Evolutionary conservation across 2,329 filamentous ascomycete species (phyloP).

Genomic region (Sclerotinia sclerotiorum): DNA sequence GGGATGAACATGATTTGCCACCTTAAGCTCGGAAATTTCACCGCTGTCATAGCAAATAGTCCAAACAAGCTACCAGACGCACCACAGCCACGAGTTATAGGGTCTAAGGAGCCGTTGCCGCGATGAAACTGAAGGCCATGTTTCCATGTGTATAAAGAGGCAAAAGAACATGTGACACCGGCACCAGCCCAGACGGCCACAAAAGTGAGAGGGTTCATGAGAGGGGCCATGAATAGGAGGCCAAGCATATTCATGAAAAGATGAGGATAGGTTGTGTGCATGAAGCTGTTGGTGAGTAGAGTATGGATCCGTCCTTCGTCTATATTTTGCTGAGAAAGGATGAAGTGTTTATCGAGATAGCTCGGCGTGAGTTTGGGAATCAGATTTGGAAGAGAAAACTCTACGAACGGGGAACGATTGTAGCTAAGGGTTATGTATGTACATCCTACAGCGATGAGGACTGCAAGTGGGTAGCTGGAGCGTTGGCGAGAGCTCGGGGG

Average conservation of each 20-base stretch:
- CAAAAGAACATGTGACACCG: constrained; percentile 7
- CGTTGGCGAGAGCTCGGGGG: neutral
- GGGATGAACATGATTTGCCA: constrained; percentile 5
- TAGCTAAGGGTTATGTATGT: constrained; percentile 16
- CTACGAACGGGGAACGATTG: constrained; percentile 12
- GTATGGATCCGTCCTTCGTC: constrained; percentile 14
- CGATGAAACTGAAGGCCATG: neutral
- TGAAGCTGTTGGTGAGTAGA: constrained; percentile 13
- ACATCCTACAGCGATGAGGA: constrained; percentile 5
- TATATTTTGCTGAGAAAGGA: constrained; percentile 12
- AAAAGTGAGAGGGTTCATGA: constrained; percentile 4
- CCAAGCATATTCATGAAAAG: constrained; percentile 13
- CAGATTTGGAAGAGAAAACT: neutral
- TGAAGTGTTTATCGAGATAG: neutral
- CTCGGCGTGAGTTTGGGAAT: neutral
- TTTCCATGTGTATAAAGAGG: constrained; percentile 11
- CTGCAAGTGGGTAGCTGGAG: constrained; percentile 15
- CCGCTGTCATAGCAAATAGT: neutral
- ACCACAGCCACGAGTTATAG: neutral
- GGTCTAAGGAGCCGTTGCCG: neutral
- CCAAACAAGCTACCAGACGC: constrained; percentile 17
- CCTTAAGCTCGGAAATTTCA: neutral
- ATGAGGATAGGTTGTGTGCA: constrained; percentile 4
- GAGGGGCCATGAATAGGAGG: neutral
- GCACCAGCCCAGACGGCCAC: constrained; percentile 14